Conservation (phyloP, 2,329 filamentous ascomycete species). For the Rosellinia necatrix region DNA sequence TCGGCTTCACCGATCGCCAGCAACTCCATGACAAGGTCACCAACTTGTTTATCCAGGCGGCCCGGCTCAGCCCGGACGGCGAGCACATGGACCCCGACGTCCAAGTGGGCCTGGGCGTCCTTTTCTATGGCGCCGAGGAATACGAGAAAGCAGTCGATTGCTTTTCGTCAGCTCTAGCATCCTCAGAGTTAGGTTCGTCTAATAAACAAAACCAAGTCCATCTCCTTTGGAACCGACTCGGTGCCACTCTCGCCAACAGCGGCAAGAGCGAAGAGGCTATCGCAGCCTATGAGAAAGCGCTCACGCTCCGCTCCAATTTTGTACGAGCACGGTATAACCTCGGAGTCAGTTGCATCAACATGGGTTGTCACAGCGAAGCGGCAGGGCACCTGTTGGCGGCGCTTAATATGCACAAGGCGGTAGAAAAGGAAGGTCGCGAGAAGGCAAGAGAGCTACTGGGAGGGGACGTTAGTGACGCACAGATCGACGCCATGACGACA, state of each 20-base stretch:
- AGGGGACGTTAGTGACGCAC: slow-evolving; percentile 63
- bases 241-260: slow-evolving; percentile 93
- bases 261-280: slow-evolving; percentile 95
- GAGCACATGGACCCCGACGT: slow-evolving; percentile 98
- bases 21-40: slow-evolving; percentile 89
- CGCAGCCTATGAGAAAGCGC: slow-evolving; percentile 90
- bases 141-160: slow-evolving; percentile 99
- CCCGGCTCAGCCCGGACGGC: slow-evolving; percentile 87
- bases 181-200: slow-evolving; percentile 78
- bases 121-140: slow-evolving; percentile 97
- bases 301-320: slow-evolving; percentile 91
- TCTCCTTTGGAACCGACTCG: slow-evolving; percentile 95
- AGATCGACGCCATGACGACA: slow-evolving; percentile 83
- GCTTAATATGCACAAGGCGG: slow-evolving; percentile 92
- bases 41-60: slow-evolving; percentile 86
- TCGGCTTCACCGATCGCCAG: slow-evolving; percentile 93
- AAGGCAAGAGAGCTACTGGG: slow-evolving; percentile 83
- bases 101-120: slow-evolving; percentile 92
- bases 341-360: slow-evolving; percentile 95
- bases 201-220: slow-evolving; percentile 89
- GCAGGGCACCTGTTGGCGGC: slow-evolving; percentile 91
- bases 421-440: slow-evolving; percentile 82
- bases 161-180: slow-evolving; percentile 89
- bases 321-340: slow-evolving; percentile 96
- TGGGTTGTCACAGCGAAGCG: slow-evolving; percentile 91